These are phyloP conservation scores for Boehmeria nivea DNA, from an alignment of 306 rosid species.

Conservation along the genomic window DNA sequence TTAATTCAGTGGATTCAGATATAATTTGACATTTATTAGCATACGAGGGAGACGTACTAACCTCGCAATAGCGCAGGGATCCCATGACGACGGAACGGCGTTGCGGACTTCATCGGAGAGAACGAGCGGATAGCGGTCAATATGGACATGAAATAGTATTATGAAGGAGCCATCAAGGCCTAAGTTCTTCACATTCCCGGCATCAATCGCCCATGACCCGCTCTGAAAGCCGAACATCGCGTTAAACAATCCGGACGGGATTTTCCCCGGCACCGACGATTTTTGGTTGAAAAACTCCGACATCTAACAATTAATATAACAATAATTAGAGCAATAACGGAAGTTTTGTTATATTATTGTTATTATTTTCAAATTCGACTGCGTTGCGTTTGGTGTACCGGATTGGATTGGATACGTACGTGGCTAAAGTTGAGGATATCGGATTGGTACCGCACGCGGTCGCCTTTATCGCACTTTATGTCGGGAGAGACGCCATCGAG, in stretches of 20 bases:
- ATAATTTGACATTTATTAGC: too few species aligned
- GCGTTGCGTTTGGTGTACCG: background rate
- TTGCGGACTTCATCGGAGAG: slow-evolving; percentile 47
- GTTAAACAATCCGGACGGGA: slow-evolving; percentile 74
- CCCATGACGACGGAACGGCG: slow-evolving; percentile 81
- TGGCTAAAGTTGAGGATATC: slow-evolving; percentile 65
- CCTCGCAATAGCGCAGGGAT: slow-evolving; percentile 85
- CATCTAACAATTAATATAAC: slow-evolving; percentile 47
- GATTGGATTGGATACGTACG: slow-evolving; percentile 17
- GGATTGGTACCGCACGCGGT: slow-evolving; percentile 60
- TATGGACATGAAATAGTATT: slow-evolving; percentile 46
- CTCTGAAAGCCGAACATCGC: slow-evolving; percentile 61
- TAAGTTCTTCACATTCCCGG: slow-evolving; percentile 49
- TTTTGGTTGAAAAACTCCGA: slow-evolving; percentile 63
- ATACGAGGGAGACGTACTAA: too few species aligned
- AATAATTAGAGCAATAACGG: too few species aligned
- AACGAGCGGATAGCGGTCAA: slow-evolving; percentile 61
- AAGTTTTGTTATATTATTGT: too few species aligned
- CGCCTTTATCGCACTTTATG: slow-evolving; percentile 86
- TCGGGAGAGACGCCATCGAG: slow-evolving; percentile 48
- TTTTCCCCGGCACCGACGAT: slow-evolving; percentile 55
- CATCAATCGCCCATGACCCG: slow-evolving; percentile 66
- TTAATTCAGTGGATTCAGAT: background rate
- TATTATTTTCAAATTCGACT: too few species aligned
- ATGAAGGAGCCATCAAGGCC: slow-evolving; percentile 64